Percentiles rank a stretch among this genome's conserved stretches.
Evolutionary conservation across 2,329 filamentous ascomycete species (phyloP).

Genomic region (Ceratocystis diversiconidia): DNA sequence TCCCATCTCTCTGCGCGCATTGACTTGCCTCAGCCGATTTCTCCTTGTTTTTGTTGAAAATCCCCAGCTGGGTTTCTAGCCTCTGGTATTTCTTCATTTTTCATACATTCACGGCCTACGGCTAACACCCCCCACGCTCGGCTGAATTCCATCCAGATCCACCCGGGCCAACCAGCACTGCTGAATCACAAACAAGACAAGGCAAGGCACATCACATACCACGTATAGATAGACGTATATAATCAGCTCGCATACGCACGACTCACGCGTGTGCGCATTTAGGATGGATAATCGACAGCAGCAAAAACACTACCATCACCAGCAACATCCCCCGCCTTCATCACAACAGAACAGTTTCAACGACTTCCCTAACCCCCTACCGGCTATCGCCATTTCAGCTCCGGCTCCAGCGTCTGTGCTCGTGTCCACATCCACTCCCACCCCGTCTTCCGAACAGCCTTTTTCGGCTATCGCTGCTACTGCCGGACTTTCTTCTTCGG

Average conservation of each 20-base stretch:
- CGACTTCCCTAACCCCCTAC: conserved; percentile 9
- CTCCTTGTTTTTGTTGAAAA: neutral
- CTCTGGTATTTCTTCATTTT: neutral
- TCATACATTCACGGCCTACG: neutral
- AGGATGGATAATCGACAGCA: neutral
- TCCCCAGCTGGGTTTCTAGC: neutral
- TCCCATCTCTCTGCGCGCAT: neutral
- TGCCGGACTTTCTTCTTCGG: conserved; percentile 12
- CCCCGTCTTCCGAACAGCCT: conserved; percentile 11
- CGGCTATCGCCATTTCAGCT: conserved; percentile 4
- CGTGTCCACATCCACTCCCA: neutral
- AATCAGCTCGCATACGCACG: neutral
- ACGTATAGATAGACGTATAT: too few species aligned
- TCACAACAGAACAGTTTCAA: conserved; percentile 11
- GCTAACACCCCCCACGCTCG: neutral
- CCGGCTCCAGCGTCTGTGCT: neutral
- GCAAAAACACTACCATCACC: neutral
- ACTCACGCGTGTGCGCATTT: neutral
- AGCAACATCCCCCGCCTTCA: neutral
- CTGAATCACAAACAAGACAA: too few species aligned
- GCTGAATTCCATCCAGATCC: neutral
- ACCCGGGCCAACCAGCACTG: too few species aligned
- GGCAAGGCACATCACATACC: too few species aligned
- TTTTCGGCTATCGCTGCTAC: too few species aligned
- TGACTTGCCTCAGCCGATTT: neutral